A percentile compares a stretch with the other conserved stretches of the same genome.
phyloP scores from a whole-genome alignment of 1,284 basidiomycete genomes.

The Trichosporon coremiiforme region DNA sequence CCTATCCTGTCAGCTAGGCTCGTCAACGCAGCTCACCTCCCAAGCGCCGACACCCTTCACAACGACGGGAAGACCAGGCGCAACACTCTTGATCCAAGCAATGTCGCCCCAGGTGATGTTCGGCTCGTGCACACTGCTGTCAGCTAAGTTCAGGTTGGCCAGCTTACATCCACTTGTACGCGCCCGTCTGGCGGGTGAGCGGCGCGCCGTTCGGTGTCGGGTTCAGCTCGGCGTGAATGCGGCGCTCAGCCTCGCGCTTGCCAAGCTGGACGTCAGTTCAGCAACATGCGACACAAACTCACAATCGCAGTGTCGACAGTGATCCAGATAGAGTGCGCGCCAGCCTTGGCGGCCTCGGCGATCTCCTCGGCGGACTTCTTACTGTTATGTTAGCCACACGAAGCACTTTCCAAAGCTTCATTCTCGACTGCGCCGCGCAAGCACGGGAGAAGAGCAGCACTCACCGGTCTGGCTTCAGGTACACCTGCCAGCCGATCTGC shows the following conservation, averaged over 20 bases:
- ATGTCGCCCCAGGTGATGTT: slow-evolving; percentile 55
- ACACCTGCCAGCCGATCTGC: slow-evolving; percentile 47
- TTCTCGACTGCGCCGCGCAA: too few relatives aligned
- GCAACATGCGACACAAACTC: slow-evolving; percentile 14
- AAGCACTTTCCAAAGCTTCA: too few relatives aligned
- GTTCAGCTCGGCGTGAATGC: slow-evolving; percentile 28
- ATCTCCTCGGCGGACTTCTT: slow-evolving; percentile 53
- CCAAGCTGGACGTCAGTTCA: slow-evolving; percentile 30
- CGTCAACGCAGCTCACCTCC: slow-evolving; percentile 36
- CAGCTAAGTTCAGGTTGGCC: background rate
- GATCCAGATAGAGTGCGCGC: slow-evolving; percentile 57
- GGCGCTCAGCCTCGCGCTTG: slow-evolving; percentile 32
- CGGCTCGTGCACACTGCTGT: slow-evolving; percentile 22
- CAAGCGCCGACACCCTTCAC: slow-evolving; percentile 58
- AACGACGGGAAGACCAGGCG: slow-evolving; percentile 56
- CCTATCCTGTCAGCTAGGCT: slow-evolving; percentile 31
- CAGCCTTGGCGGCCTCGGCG: slow-evolving; percentile 49
- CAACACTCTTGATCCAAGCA: slow-evolving; percentile 56
- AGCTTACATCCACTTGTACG: slow-evolving; percentile 9
- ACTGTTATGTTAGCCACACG: slow-evolving; percentile 37
- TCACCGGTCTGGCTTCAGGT: slow-evolving; percentile 44
- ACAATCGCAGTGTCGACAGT: slow-evolving; percentile 58
- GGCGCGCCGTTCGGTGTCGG: slow-evolving; percentile 29
- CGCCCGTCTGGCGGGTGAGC: slow-evolving; percentile 20
- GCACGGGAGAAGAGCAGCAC: too few relatives aligned